Percentiles rank a stretch among this genome's conserved stretches.
Evolutionary conservation across 2,329 filamentous ascomycete species (phyloP).

Genomic region (Coniosporium tulheliwenetii): DNA sequence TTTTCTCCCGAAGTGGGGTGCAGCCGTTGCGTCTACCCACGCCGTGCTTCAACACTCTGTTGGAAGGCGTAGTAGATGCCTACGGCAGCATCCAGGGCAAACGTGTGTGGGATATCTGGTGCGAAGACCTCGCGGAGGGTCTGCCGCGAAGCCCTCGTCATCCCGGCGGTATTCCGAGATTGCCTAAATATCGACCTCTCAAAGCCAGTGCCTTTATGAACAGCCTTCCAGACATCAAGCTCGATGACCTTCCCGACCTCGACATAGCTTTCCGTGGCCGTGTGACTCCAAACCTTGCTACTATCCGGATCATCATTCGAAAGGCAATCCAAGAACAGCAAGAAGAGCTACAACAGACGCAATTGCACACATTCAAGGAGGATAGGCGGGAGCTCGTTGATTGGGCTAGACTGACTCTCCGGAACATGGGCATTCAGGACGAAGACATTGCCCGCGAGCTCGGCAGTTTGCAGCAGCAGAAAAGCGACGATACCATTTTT

Average conservation of each 20-base stretch:
- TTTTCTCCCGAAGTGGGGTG: not conserved
- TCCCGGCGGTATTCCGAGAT: not conserved
- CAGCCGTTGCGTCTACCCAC: conserved; percentile 7
- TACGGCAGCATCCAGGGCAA: conserved; percentile 32
- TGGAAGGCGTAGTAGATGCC: conserved; percentile 37
- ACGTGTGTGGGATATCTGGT: conserved; percentile 33
- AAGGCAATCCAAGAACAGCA: not conserved
- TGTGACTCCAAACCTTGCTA: not conserved
- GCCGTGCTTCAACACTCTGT: conserved; percentile 33
- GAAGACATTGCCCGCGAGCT: not conserved
- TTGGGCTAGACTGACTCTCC: conserved; percentile 1
- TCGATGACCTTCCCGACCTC: not conserved
- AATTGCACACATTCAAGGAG: no score
- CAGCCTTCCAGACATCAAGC: not conserved
- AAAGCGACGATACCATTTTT: no score
- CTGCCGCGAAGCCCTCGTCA: not conserved
- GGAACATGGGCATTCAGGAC: conserved; percentile 1
- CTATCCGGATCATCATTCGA: conserved; percentile 1
- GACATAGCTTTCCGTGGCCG: conserved; percentile 1
- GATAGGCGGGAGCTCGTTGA: no score
- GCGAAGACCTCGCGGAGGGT: conserved; percentile 6
- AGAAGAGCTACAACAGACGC: not conserved
- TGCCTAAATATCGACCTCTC: not conserved
- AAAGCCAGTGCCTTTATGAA: no score
- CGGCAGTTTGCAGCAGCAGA: not conserved